Percentiles rank a stretch among this genome's conserved stretches.
phyloP scores from a whole-genome alignment of 192 early-diverging fungal genomes.

The Lunasporangiospora selenospora region DNA sequence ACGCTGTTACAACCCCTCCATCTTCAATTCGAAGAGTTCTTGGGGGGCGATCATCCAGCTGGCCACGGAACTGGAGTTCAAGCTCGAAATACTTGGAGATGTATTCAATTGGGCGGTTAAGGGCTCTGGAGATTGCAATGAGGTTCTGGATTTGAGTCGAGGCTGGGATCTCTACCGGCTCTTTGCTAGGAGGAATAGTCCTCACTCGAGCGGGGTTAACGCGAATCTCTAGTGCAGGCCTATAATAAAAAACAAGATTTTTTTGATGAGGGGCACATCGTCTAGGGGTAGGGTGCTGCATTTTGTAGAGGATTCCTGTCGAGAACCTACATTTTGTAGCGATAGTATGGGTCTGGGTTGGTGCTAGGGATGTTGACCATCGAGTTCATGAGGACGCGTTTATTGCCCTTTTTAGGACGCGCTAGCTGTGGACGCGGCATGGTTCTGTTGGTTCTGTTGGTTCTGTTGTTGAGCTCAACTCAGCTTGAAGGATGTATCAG shows the following conservation, averaged over 20 bases:
- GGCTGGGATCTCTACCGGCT: conserved; percentile 28
- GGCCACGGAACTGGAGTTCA: conserved; percentile 36
- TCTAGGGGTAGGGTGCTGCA: not conserved
- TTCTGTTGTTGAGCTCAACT: too few species aligned
- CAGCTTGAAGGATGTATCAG: too few species aligned
- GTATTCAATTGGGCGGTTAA: conserved; percentile 41
- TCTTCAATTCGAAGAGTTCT: conserved; percentile 42
- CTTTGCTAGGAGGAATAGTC: conserved; percentile 29
- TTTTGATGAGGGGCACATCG: not conserved
- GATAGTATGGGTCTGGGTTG: conserved; percentile 45
- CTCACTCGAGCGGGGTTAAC: conserved; percentile 39
- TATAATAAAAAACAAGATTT: not conserved
- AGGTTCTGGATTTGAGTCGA: conserved; percentile 45
- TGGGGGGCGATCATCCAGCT: conserved; percentile 31
- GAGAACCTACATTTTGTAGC: conserved; percentile 43
- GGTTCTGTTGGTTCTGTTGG: not conserved
- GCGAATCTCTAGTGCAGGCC: conserved; percentile 43
- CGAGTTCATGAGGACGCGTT: conserved; percentile 48
- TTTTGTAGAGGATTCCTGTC: not conserved
- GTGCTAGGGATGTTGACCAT: conserved; percentile 51
- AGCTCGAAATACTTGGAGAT: conserved; percentile 42
- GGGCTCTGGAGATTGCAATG: conserved; percentile 15
- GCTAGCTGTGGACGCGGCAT: conserved; percentile 30
- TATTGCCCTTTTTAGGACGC: conserved; percentile 40
- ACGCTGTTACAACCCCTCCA: conserved; percentile 15